Evolutionary conservation across 306 rosid genomes (phyloP), one percentile per base, ranked within the genome.

Genomic region (Alnus rubra): DNA sequence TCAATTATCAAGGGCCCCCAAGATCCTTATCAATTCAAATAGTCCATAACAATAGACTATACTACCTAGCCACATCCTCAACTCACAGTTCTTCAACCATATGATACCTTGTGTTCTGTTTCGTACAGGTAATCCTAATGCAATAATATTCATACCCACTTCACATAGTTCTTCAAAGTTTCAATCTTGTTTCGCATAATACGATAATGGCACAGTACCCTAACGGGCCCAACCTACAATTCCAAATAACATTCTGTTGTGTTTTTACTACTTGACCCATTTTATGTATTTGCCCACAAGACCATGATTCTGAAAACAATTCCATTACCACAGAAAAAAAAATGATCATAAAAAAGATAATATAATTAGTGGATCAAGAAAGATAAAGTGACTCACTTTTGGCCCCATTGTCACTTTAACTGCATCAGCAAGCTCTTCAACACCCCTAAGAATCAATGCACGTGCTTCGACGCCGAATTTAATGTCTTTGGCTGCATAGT

Each of bases 351-450:
- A 75, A 62, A 67, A 11, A 4, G 63, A 65, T 9, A 31, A 48
- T 44, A 62, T 35, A 35, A 6, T 59, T 59, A 59, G 35, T 11
- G 28, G 8, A 74, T 53, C 13, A 39, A 79, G n/a, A 42, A 76
- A 7, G 30, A 9, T 10, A 9, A 75, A 80, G 73, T 4, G 11
- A 52, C 84, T 74, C 70, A 83, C 89, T 75, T 86, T 83, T 1
- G 87, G 89, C 70, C 87, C 87, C 89, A 86, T 86, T 42, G 89
- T 86, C 64, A 86, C 89, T 83, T 86, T 73, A 48, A 84, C 90
- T 59, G 88, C 88, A 23, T 87, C 90, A 7, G 88, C 86, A 3
- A 84, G 88, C 83, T 87, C 88, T 80, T 87, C 90, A 31, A 87
- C 87, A 64, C 90, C 88, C 83, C 74, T 74, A 54, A 87, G 90